phyloP scores from a whole-genome alignment of 2,329 filamentous ascomycete species.

The Exophiala lecanii-corni region DNA sequence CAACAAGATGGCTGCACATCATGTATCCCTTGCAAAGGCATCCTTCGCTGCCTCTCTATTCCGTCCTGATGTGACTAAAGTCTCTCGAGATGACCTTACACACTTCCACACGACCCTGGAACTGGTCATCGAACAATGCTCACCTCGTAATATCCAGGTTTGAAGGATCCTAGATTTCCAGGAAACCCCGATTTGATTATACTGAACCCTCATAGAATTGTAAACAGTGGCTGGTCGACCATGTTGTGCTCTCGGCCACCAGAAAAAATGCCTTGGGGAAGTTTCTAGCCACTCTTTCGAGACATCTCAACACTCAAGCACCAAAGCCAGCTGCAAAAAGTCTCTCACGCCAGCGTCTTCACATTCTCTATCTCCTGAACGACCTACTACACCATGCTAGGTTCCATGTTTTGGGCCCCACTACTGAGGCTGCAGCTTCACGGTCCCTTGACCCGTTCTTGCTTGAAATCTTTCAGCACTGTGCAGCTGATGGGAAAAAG shows the following conservation, averaged over 20 bases:
- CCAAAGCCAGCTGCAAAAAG: constrained; percentile 30
- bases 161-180: constrained; percentile 43
- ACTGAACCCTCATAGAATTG: constrained; percentile 60
- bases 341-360: constrained; percentile 64
- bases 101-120: constrained; percentile 64
- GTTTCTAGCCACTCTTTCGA: constrained; percentile 67
- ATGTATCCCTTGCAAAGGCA: constrained; percentile 70
- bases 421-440: constrained; percentile 44
- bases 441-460: constrained; percentile 56
- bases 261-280: constrained; percentile 67
- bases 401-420: constrained; percentile 42
- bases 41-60: constrained; percentile 70
- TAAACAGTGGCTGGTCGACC: constrained; percentile 76
- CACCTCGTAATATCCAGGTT: constrained; percentile 82
- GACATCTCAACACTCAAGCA: constrained; percentile 46
- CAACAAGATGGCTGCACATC: constrained; percentile 28
- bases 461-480: constrained; percentile 57
- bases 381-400: constrained; percentile 70
- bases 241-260: constrained; percentile 63
- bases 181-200: constrained; percentile 12
- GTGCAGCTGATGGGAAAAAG: constrained; percentile 50
- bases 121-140: constrained; percentile 64
- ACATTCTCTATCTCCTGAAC: constrained; percentile 73
- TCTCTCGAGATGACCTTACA: constrained; percentile 65
- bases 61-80: constrained; percentile 66